Evolutionary conservation across 495 filamentous ascomycete genomes (phyloP), one percentile per base, ranked within the genome.

Genomic region (Pseudoneurospora amorphoporcata): DNA sequence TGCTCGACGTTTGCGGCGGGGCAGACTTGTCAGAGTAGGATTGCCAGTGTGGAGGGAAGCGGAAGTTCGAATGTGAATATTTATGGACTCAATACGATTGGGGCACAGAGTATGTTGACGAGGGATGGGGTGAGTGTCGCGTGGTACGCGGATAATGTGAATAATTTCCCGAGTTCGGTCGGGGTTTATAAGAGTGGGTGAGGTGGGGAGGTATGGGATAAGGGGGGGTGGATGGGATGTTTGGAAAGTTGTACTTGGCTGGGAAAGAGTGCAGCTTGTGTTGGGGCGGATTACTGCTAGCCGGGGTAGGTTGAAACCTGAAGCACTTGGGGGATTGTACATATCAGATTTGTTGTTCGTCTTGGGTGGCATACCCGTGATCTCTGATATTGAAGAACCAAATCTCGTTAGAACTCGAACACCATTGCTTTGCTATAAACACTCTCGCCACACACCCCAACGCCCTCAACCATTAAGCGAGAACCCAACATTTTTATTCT

Each of bases 401-500:
- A 61, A 7, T 61, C 23, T 23, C 23, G 29, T 3, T 61, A 61
- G 10, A 61, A 29, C 23, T 32, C 23, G 32, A 32, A 61, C 7
- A 61, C 53, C 53, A 35, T 61, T 3, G 53, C 53, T 61, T 29
- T n/a, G 45, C 19, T 53, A 53, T 23, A 14, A 14, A 4, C 45
- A 53, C 9, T 12, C 42, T 4, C 45, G 2, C 9, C 8, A 8
- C 40, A 42, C 16, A 3, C 35, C 39, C 10, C 39, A 40, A 69
- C 40, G 16, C 37, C n/a, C n/a, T 69, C 17, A 86, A 14, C 81
- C 84, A 17, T 77, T 72, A 37, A 84, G 72, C 65, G 82, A 85
- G 71, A 78, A 92, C 69, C 89, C 90, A 61, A 91, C 86, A 3
- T 87, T 86, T 69, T 84, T 86, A 39, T 86, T 82, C 73, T 82